Percentiles rank a stretch among this genome's conserved stretches.
Evolutionary conservation across 345 rosid species (phyloP).

Genomic region (Aethionema arabicum): DNA sequence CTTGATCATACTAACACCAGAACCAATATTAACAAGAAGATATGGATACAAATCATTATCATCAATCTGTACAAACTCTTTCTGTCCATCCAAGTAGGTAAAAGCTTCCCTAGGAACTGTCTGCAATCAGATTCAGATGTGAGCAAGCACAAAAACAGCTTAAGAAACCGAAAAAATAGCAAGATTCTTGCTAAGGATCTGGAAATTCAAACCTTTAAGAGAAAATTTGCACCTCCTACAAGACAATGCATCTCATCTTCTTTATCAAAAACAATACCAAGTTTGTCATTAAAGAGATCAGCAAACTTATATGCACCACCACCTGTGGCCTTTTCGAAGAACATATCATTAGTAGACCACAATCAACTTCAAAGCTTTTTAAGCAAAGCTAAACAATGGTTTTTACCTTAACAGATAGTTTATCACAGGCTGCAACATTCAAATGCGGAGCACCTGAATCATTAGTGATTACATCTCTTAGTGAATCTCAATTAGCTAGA

Average conservation of each 20-base stretch:
- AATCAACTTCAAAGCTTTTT: slow-evolving; percentile 14
- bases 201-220: slow-evolving; percentile 68
- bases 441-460: slow-evolving; percentile 59
- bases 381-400: slow-evolving; percentile 4
- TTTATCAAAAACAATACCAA: slow-evolving; percentile 79
- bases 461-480: slow-evolving; percentile 30
- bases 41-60: slow-evolving; percentile 77
- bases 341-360: slow-evolving; percentile 10
- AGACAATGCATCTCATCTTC: slow-evolving; percentile 97
- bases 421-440: slow-evolving; percentile 38
- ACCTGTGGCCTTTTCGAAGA: slow-evolving; percentile 78
- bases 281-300: slow-evolving; percentile 83
- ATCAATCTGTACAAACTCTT: slow-evolving; percentile 70
- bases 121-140: slow-evolving; percentile 41
- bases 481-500: slow-evolving; percentile 19
- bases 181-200: neutral
- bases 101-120: slow-evolving; percentile 78
- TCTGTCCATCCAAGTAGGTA: slow-evolving; percentile 62
- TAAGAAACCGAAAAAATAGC: neutral
- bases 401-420: slow-evolving; percentile 64
- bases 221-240: slow-evolving; percentile 90
- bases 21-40: slow-evolving; percentile 89
- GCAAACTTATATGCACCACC: slow-evolving; percentile 97
- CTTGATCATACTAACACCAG: slow-evolving; percentile 98
- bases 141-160: neutral